Evolutionary conservation across 192 early-diverging fungal genomes (phyloP), one percentile per base, ranked within the genome.

Genomic region (Podila clonocystis): DNA sequence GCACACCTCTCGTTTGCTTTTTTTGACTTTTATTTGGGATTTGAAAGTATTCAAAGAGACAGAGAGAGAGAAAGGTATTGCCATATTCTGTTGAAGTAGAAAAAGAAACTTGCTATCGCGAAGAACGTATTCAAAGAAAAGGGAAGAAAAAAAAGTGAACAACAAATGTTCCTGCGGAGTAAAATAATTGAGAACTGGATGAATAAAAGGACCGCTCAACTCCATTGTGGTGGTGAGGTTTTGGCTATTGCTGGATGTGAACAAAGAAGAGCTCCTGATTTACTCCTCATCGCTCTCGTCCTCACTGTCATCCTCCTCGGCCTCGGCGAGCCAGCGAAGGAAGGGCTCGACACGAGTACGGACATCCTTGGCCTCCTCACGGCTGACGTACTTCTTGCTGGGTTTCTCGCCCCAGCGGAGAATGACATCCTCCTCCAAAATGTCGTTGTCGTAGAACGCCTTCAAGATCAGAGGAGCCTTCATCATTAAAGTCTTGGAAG

Each of bases 361-460:
- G 73, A 98, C 93, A 61, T 90, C 88, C 86, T 95, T 94, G 83
- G 88, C 89, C 29, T 88, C 86, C 9, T 93, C 93, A 80, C 90
- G 88, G 38, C 95, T 92, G 41, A 98, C 96, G 73, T 96, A 97
- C 48, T 86, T 75, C 84, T 88, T 87, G 61, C 68, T 76, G 22
- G 82, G 82, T 83, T 97, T 97, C 77, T 95, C 95, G 62, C 91
- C 93, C 98, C 98, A 99, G 68, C 92, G 91, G 29, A 93, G 63
- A 67, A 97, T 91, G 8, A 91, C 91, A 17, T 97, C 95, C 87
- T 98, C 98, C 28, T 96, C 95, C 66, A 98, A 77, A 50, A 98
- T 86, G 65, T 99, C 97, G 61, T 89, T 89, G 69, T 98, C 92
- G 78, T 96, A 98, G 57, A 98, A 88, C 8, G 88, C 90, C 93